phyloP scores from a whole-genome alignment of 345 rosid species.

The Citrus unshiu region DNA sequence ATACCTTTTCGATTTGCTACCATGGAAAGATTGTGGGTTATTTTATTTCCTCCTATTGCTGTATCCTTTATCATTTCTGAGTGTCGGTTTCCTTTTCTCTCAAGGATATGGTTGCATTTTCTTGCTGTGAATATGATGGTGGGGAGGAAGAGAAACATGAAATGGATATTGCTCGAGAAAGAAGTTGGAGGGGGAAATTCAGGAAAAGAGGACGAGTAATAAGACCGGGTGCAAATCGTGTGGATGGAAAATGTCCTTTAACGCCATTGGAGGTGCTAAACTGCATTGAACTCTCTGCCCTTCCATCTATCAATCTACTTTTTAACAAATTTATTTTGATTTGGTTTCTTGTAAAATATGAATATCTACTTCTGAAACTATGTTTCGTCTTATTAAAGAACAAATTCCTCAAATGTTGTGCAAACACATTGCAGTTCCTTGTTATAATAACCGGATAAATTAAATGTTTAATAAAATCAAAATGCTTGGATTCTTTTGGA shows the following conservation, averaged over 20 bases:
- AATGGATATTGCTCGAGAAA: conserved; percentile 93
- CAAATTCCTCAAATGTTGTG: background rate
- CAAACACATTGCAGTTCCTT: background rate
- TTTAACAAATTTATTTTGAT: background rate
- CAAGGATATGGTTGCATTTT: conserved; percentile 98
- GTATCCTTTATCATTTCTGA: conserved; percentile 7
- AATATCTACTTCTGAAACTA: background rate
- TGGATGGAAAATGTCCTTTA: conserved; percentile 95
- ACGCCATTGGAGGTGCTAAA: conserved; percentile 80
- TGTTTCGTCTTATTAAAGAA: background rate
- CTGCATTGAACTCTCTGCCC: background rate
- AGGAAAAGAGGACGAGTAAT: conserved; percentile 85
- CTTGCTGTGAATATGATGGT: conserved; percentile 95
- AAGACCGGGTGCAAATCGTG: conserved; percentile 84
- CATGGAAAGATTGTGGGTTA: background rate
- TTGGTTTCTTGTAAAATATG: background rate
- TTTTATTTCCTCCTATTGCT: background rate
- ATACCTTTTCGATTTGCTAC: conserved; percentile 11
- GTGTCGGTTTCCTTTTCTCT: conserved; percentile 2
- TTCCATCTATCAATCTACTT: too few relatives aligned
- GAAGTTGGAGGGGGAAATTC: conserved; percentile 96
- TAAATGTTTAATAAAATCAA: background rate
- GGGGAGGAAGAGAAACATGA: conserved; percentile 86
- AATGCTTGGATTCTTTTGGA: background rate
- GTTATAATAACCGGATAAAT: background rate